phyloP scores from a whole-genome alignment of 768 basidiomycete species.

The Boletellus ananiceps region DNA sequence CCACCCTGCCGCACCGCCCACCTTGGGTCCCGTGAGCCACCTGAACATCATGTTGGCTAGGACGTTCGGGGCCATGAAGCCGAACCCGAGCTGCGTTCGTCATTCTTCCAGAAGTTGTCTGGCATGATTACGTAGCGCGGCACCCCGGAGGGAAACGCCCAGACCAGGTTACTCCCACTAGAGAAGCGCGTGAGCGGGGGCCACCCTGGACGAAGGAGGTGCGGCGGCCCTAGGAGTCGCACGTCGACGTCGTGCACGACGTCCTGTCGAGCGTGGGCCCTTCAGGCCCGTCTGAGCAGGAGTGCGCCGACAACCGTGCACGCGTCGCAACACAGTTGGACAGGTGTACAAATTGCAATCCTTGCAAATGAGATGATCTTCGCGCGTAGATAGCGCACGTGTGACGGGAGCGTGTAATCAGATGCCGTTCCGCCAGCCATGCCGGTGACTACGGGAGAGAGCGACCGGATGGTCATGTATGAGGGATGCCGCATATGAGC shows the following conservation, averaged over 20 bases:
- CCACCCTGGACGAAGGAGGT: slow-evolving; percentile 30
- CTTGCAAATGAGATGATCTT: slow-evolving; percentile 41
- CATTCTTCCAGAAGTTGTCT: slow-evolving; percentile 40
- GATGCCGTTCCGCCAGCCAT: slow-evolving; percentile 30
- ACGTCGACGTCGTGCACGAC: slow-evolving; percentile 32
- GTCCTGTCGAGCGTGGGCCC: slow-evolving; percentile 33
- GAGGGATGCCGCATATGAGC: slow-evolving; percentile 41
- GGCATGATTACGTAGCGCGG: slow-evolving; percentile 54
- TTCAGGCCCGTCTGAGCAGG: slow-evolving; percentile 25
- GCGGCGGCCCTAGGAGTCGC: slow-evolving; percentile 34
- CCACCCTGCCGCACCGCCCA: slow-evolving; percentile 29
- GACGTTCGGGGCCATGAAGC: slow-evolving; percentile 49
- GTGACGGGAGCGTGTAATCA: slow-evolving; percentile 26
- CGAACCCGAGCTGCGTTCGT: slow-evolving; percentile 44
- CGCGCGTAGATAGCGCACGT: slow-evolving; percentile 34
- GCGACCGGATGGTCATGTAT: slow-evolving; percentile 42
- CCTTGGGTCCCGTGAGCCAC: slow-evolving; percentile 21
- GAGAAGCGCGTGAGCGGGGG: slow-evolving; percentile 32
- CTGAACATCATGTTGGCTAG: slow-evolving; percentile 33
- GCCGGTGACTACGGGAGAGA: slow-evolving; percentile 36
- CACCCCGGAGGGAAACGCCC: slow-evolving; percentile 53
- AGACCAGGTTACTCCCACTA: slow-evolving; percentile 47
- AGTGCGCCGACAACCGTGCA: slow-evolving; percentile 22
- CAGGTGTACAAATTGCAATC: slow-evolving; percentile 39
- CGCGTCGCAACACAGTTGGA: slow-evolving; percentile 35